These are phyloP conservation scores for Trifolium pratense DNA, from an alignment of 306 rosid genomes.

Conservation along the genomic window DNA sequence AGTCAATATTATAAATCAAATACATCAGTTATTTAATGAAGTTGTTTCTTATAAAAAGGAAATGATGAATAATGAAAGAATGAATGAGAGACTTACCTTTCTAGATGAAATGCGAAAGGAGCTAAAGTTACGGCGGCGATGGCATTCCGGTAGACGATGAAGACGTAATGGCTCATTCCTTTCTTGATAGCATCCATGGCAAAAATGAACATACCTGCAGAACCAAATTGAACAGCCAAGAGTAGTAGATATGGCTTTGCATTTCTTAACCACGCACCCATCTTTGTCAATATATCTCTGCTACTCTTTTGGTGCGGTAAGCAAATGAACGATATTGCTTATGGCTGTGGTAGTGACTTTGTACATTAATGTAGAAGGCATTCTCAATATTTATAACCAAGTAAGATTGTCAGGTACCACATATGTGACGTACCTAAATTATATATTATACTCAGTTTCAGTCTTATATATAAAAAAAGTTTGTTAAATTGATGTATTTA, in stretches of 20 bases:
- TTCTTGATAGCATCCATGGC: constrained; percentile 63
- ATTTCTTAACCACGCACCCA: constrained; percentile 33
- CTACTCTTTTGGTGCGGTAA: not conserved
- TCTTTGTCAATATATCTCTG: constrained; percentile 1
- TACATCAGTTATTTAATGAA: not conserved
- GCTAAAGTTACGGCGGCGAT: constrained; percentile 45
- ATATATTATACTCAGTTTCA: no score
- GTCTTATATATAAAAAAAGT: no score
- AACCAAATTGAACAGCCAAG: constrained; percentile 76
- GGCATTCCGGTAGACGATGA: constrained; percentile 57
- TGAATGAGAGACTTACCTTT: constrained; percentile 37
- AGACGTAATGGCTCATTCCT: constrained; percentile 61
- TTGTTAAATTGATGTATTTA: no score
- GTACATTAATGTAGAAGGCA: not conserved
- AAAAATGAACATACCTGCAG: constrained; percentile 69
- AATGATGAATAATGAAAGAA: not conserved
- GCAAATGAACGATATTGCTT: not conserved
- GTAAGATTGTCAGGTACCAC: no score
- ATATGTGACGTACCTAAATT: no score
- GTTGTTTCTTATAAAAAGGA: no score
- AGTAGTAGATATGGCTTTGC: constrained; percentile 72
- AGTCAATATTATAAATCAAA: no score
- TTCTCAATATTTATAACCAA: constrained; percentile 41
- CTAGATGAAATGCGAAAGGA: constrained; percentile 51
- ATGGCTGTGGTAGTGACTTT: not conserved